Evolutionary conservation across 805 yeast species (phyloP).

Genomic region (Candida dajiaensis): DNA sequence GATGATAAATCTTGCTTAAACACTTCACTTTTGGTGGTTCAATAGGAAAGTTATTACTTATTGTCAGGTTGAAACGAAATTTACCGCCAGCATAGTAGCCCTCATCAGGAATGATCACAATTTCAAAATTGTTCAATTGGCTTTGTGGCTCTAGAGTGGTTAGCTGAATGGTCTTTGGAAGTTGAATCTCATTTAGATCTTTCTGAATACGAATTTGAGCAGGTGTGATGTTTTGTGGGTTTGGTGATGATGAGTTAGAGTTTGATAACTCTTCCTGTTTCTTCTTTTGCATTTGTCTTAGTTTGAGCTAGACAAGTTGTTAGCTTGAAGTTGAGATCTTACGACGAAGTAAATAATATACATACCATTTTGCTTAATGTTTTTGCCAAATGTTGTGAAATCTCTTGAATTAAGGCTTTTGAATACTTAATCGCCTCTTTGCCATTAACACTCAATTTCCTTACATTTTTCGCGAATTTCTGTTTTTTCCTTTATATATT

Average conservation of each 20-base stretch:
- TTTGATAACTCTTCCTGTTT: constrained; percentile 40
- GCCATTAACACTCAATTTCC: background rate
- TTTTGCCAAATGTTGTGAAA: too few relatives aligned
- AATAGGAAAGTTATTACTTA: constrained; percentile 78
- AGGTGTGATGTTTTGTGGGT: constrained; percentile 29
- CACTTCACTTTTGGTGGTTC: constrained; percentile 83
- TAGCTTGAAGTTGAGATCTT: too few relatives aligned
- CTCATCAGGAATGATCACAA: constrained; percentile 57
- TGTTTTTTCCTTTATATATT: too few relatives aligned
- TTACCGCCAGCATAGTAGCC: constrained; percentile 67
- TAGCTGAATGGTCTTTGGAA: constrained; percentile 52
- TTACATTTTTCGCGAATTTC: too few relatives aligned
- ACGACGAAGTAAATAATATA: too few relatives aligned
- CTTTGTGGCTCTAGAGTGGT: constrained; percentile 39
- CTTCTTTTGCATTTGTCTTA: constrained; percentile 53
- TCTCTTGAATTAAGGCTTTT: too few relatives aligned
- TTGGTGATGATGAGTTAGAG: background rate
- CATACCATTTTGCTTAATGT: constrained; percentile 1
- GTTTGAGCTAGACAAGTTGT: constrained; percentile 36
- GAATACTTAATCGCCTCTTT: too few relatives aligned
- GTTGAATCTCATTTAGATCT: constrained; percentile 63
- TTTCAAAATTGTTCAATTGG: constrained; percentile 50
- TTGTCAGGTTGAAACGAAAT: constrained; percentile 62
- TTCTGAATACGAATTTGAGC: constrained; percentile 76
- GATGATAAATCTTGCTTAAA: constrained; percentile 72